phyloP scores from a whole-genome alignment of 1,284 basidiomycete genomes.

The Sporisorium scitamineum region DNA sequence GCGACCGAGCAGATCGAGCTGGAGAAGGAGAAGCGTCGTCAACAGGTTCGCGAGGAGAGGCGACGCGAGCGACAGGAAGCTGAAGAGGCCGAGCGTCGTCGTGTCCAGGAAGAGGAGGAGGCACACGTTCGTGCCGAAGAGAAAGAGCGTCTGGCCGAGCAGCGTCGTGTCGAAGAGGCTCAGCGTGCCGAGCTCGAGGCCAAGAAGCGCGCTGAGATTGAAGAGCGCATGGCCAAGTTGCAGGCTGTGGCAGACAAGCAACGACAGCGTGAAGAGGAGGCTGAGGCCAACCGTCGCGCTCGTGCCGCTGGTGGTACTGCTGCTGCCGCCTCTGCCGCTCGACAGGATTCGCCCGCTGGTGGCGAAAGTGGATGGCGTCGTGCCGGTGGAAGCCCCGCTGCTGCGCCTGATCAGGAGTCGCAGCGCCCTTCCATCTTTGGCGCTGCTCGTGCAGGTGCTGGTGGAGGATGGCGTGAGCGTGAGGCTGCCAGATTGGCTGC shows the following conservation, averaged over 20 bases:
- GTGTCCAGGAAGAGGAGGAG: slow-evolving; percentile 58
- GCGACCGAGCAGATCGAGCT: slow-evolving; percentile 82
- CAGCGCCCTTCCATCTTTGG: slow-evolving; percentile 43
- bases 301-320: slow-evolving; percentile 20
- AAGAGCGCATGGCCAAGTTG: slow-evolving; percentile 64
- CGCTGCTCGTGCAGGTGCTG: slow-evolving; percentile 29
- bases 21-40: slow-evolving; percentile 81
- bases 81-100: slow-evolving; percentile 60
- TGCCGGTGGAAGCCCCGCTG: slow-evolving; percentile 13
- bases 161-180: slow-evolving; percentile 60
- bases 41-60: slow-evolving; percentile 50
- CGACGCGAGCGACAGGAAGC: slow-evolving; percentile 51
- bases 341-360: slow-evolving; percentile 19
- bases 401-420: slow-evolving; percentile 29
- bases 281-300: slow-evolving; percentile 35
- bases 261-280: slow-evolving; percentile 60
- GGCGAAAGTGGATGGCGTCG: slow-evolving; percentile 18
- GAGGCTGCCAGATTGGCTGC: slow-evolving; percentile 32
- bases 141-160: slow-evolving; percentile 56
- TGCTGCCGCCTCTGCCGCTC: slow-evolving; percentile 11
- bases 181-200: slow-evolving; percentile 65
- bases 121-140: slow-evolving; percentile 37
- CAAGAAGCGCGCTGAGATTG: slow-evolving; percentile 65
- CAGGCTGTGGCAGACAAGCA: slow-evolving; percentile 60
- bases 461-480: slow-evolving; percentile 37